Evolutionary conservation across 164 flowering plant species (phyloP), one percentile per base, ranked within the genome.

Genomic region (Hamamelis virginiana): DNA sequence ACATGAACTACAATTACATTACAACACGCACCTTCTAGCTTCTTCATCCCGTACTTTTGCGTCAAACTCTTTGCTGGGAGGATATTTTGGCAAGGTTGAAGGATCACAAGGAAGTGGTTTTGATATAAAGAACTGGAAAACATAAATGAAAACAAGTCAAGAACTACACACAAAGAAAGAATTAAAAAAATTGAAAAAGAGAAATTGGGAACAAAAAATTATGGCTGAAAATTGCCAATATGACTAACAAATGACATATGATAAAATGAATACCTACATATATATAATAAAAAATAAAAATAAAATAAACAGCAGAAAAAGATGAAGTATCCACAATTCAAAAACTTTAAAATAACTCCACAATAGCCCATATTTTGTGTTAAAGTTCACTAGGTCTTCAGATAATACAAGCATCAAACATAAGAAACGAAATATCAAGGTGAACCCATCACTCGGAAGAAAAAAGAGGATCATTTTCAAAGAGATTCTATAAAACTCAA

Each of bases 41-140:
- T 91, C 97, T 72, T 94, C 97, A 74, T 91, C 96, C 65, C 97
- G 81, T 61, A 87, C 58, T 83, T 90, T 95, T n/a, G 93, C 97
- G 83, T 92, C 96, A 62, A 89, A 82, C 80, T 95, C 97, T 74
- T 95, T 95, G 84, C 97, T 86, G 26, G 99, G 99, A 71, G 97
- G 96, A 77, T 91, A 95, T 74, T 86, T 91, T 10, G 99, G 99
- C 88, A 95, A 83, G 79, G 90, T 89, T 74, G 94, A 87, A 60
- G 97, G 99, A 75, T 92, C 94, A 80, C 96, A 92, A 47, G 99
- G 90, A 71, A 86, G 82, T 60, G 99, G 99, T 68, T 80, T 86
- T 26, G 84, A 80, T 28, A 89, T 79, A 71, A 95, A 92, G 80
- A 92, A 92, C 99, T 95, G 85, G 15, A 74, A 65, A 75, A 60